phyloP scores from a whole-genome alignment of 2,329 filamentous ascomycete genomes.

The Fusarium redolens region DNA sequence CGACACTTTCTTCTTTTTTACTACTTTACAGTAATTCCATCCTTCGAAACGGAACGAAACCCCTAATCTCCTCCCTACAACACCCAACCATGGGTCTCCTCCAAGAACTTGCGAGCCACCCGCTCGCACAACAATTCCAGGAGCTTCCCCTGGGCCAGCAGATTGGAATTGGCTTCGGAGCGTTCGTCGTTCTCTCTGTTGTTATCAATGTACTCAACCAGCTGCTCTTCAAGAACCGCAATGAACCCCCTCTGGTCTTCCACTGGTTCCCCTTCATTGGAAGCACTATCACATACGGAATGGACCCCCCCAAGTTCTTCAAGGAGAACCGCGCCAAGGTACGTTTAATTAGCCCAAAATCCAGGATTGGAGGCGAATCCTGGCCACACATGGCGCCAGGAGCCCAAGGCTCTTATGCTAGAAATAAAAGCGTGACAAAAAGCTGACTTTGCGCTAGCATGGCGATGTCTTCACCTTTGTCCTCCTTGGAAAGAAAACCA shows the following conservation, averaged over 20 bases:
- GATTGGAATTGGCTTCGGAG: constrained; percentile 57
- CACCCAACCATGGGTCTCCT: constrained; percentile 64
- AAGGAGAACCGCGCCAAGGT: constrained; percentile 80
- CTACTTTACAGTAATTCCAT: not conserved
- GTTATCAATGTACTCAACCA: constrained; percentile 84
- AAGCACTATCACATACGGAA: constrained; percentile 93
- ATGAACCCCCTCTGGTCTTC: constrained; percentile 84
- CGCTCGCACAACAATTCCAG: constrained; percentile 62
- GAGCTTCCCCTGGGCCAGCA: constrained; percentile 61
- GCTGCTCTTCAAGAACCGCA: constrained; percentile 82
- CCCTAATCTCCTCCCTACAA: not conserved
- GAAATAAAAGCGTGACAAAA: constrained; percentile 3
- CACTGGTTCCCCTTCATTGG: constrained; percentile 87
- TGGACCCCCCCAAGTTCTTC: constrained; percentile 93
- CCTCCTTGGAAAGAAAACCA: constrained; percentile 88
- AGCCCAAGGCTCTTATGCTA: not conserved
- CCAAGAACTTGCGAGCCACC: constrained; percentile 61
- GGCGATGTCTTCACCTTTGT: constrained; percentile 92
- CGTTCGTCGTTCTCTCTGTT: constrained; percentile 66
- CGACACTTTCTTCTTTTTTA: constrained; percentile 3
- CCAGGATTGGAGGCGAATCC: not conserved
- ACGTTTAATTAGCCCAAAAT: constrained; percentile 36
- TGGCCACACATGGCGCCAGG: not conserved
- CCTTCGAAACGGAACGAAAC: constrained; percentile 2
- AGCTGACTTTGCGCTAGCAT: constrained; percentile 63